A percentile compares a stretch with the other conserved stretches of the same genome.
Conservation (phyloP, 2,329 filamentous ascomycete species). For the Diaporthe sp. region DNA sequence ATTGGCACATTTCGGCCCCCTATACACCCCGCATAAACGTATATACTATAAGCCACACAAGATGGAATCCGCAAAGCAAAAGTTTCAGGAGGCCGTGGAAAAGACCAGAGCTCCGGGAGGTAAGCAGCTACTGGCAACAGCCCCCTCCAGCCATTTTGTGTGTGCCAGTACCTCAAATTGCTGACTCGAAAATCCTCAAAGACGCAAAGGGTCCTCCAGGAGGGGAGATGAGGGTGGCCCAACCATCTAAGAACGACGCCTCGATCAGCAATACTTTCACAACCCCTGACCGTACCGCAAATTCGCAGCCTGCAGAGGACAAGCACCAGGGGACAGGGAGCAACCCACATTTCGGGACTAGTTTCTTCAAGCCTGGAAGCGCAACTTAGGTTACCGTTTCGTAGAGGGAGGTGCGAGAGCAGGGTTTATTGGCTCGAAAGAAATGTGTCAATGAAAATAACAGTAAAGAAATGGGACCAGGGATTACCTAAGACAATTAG, state of each 20-base stretch:
- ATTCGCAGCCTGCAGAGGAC: conserved; percentile 4
- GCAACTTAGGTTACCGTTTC: neutral
- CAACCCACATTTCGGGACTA: conserved; percentile 10
- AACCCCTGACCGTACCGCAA: conserved; percentile 26
- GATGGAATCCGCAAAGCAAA: conserved; percentile 27
- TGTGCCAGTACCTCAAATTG: too few relatives aligned
- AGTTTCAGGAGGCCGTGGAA: conserved; percentile 26
- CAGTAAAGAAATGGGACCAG: neutral
- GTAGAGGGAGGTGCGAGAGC: too few relatives aligned
- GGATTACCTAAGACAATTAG: too few relatives aligned
- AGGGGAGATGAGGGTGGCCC: conserved; percentile 14
- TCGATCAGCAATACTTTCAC: conserved; percentile 34
- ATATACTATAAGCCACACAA: accelerated
- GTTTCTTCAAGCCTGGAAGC: conserved; percentile 29
- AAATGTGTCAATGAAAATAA: too few relatives aligned
- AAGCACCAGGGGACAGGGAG: conserved; percentile 13
- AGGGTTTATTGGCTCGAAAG: too few relatives aligned
- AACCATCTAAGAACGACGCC: conserved; percentile 29
- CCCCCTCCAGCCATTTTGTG: neutral
- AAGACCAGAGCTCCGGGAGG: conserved; percentile 27
- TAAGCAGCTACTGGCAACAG: neutral
- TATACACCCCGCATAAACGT: neutral
- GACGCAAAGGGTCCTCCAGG: conserved; percentile 29
- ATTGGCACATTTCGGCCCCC: neutral
- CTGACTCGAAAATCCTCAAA: neutral